Base-by-base conservation (phyloP, 495 filamentous ascomycete species). In the Lophium mytilinum region DNA sequence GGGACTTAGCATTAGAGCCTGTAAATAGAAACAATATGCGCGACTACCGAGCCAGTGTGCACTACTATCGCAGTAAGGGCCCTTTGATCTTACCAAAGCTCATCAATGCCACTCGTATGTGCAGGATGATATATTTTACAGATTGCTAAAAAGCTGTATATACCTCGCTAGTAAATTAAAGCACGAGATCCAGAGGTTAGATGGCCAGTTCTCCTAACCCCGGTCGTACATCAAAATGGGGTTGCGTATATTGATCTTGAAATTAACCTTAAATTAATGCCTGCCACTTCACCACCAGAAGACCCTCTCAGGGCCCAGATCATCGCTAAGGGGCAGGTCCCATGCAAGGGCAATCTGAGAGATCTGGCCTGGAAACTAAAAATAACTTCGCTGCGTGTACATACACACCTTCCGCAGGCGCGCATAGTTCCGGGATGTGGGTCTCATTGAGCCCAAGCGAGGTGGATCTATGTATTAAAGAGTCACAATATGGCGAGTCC, bases 231-330 rank as follows among this genome's bases (percentile, higher is more conserved):
- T 62, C 63, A 48, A 66, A 66, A 59, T 47, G 63, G 63, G 58
- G 37, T 34, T 57, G 55, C 45, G 56, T 51, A 66, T 37, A 66
- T 61, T 66, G 58, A 66, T 53, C n/a, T 61, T 47, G 57, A 66
- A 51, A 66, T 66, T 66, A 66, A 66, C 58, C 58, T 66, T 66
- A 66, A 65, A 62, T 62, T 66, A 59, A 62, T 62, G 63, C 63
- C 59, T 66, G 63, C 59, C 59, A 53, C 17, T 59, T 40, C 41
- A 62, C 49, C 37, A 36, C 40, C 18, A 6, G 50, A 21, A 30
- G 8, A 34, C 15, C 21, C 52, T 37, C 37, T 53, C 46, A 37
- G 41, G 36, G 41, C 49, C 50, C 50, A 36, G 56, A 49, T 37
- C 17, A 24, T 56, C 58, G 51, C 18, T 48, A 47, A 55, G 58